Evolutionary conservation across 352 stramenopile species (phyloP), one percentile per base, ranked within the genome.

Genomic region (Globisporangium echinulatum): DNA sequence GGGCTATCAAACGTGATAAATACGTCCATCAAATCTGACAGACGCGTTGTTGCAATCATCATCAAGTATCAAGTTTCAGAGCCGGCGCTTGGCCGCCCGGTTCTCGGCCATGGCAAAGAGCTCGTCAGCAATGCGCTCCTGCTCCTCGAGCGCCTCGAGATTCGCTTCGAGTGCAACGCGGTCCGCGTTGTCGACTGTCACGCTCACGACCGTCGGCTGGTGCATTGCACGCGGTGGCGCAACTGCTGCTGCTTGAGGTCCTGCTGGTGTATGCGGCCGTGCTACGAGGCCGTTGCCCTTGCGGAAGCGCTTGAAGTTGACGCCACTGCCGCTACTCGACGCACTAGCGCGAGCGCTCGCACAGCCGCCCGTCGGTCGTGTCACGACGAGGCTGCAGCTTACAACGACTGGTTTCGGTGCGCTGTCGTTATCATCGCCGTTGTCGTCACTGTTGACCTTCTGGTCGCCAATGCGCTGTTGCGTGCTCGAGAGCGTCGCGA

Each of bases 261-360:
- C 58, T 17, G 46, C 15, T 50, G 46, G 15, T 8, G 17, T 3
- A 17, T 8, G 46, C 46, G 5, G 17, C 15, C 14, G 15, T 48
- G 43, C 13, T n/a, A 49, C 14, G 44, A 49, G 4, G 44, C 5
- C 5, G 46, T 33, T 50, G 46, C 82, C 78, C 59, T 95, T 95
- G 49, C 82, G 88, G 63, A 95, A 95, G 8, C 80, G 79, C 70
- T 95, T 95, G 61, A 86, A 93, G 46, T 95, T 92, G 47, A 72
- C 55, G 10, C 61, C 52, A n/a, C 62, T 47, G 10, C 33, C 10
- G 39, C 43, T 49, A 56, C 47, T 40, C 25, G 25, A 33, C 25
- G 25, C 25, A 33, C 25, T 33, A 33, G 25, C 25, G 25, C 25
- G 25, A 33, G 25, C 25, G 25, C 25, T 33, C 25, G 25, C 25